phyloP scores from a whole-genome alignment of 805 yeast genomes.

The Candida oleophila region DNA sequence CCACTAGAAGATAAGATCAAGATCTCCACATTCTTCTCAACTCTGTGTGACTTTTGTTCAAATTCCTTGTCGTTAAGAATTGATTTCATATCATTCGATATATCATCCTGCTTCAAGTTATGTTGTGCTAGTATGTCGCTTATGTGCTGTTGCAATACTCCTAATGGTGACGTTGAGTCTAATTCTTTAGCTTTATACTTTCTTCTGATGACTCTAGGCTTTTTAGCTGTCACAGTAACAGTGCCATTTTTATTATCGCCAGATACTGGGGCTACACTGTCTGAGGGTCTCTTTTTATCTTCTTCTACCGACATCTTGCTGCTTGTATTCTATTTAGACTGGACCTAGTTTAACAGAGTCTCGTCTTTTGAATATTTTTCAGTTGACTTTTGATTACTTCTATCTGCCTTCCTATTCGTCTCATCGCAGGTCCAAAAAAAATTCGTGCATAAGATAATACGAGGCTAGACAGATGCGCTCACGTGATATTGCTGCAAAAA shows the following conservation, averaged over 20 bases:
- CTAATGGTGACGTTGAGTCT: constrained; percentile 79
- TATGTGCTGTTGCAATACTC: constrained; percentile 76
- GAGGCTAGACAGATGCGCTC: not conserved
- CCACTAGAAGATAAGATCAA: constrained; percentile 71
- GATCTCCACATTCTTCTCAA: constrained; percentile 57
- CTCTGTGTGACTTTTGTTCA: constrained; percentile 55
- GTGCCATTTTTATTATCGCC: not conserved
- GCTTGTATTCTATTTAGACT: not conserved
- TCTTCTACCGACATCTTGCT: not conserved
- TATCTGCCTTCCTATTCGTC: not conserved
- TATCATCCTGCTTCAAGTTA: constrained; percentile 43
- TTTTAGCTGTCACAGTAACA: constrained; percentile 12
- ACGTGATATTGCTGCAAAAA: not conserved
- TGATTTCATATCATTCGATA: constrained; percentile 63
- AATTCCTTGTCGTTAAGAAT: constrained; percentile 59
- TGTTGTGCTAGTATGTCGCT: constrained; percentile 49
- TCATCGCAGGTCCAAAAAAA: not conserved
- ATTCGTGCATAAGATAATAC: not conserved
- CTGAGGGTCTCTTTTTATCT: not conserved
- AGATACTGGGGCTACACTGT: not conserved
- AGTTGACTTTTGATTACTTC: not conserved
- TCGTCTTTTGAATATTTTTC: not conserved
- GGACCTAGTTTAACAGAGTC: not conserved
- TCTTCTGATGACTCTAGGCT: constrained; percentile 32
- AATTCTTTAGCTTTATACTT: constrained; percentile 60